Evolutionary conservation across 2,329 filamentous ascomycete genomes (phyloP).

Genomic region (Aaosphaeria arxii): DNA sequence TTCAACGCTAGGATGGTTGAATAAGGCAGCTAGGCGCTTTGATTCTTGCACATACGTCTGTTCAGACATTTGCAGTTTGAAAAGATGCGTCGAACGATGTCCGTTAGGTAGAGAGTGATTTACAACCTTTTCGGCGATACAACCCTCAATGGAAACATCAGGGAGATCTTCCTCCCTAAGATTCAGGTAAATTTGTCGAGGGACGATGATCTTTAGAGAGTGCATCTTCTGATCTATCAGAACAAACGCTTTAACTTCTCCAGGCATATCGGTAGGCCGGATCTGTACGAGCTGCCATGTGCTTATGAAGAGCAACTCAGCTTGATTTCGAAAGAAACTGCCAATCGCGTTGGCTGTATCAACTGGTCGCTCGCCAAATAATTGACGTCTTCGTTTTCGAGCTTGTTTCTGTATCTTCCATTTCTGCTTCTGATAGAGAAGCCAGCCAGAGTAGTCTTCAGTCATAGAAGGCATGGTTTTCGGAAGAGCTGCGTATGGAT

Average conservation of each 20-base stretch:
- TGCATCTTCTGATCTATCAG: constrained; percentile 93
- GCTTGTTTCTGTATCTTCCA: constrained; percentile 98
- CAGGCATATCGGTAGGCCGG: constrained; percentile 75
- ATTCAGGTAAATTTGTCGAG: constrained; percentile 86
- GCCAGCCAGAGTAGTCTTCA: constrained; percentile 81
- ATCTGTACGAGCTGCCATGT: constrained; percentile 96
- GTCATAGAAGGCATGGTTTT: constrained; percentile 79
- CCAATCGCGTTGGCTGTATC: constrained; percentile 61
- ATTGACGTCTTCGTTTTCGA: constrained; percentile 76
- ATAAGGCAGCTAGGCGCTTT: constrained; percentile 76
- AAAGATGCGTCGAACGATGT: constrained; percentile 88
- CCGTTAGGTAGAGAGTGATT: constrained; percentile 92
- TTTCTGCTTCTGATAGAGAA: constrained; percentile 95
- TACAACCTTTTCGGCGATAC: constrained; percentile 88
- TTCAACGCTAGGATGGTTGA: constrained; percentile 92
- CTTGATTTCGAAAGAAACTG: constrained; percentile 83
- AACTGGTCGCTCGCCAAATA: constrained; percentile 82
- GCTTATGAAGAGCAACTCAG: constrained; percentile 82
- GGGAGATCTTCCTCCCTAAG: constrained; percentile 84
- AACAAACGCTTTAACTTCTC: constrained; percentile 83
- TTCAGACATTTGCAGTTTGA: constrained; percentile 88
- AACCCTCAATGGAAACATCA: constrained; percentile 81
- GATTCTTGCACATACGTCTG: constrained; percentile 81
- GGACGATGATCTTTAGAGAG: constrained; percentile 81
- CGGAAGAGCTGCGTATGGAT: constrained; percentile 81